Percentiles rank a stretch among this genome's conserved stretches.
Evolutionary conservation across 495 filamentous ascomycete genomes (phyloP).

Genomic region (Massariosphaeria phaeospora): DNA sequence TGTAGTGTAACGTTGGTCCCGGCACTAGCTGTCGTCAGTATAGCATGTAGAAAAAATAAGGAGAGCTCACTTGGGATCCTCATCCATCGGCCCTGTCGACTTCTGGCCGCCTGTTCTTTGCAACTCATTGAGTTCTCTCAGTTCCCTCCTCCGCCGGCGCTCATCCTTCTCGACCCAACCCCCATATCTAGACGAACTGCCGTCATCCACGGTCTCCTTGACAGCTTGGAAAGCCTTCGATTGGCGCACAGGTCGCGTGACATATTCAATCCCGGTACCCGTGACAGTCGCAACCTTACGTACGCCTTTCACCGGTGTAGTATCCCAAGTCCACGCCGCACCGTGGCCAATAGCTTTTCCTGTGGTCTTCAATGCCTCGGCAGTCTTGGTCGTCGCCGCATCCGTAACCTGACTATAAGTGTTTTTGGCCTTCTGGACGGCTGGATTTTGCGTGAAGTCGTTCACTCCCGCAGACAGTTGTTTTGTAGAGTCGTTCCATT

Average conservation of each 20-base stretch:
- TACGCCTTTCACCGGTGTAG: slow-evolving; percentile 85
- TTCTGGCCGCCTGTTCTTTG: slow-evolving; percentile 44
- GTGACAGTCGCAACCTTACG: slow-evolving; percentile 77
- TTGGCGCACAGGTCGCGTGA: slow-evolving; percentile 85
- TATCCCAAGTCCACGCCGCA: slow-evolving; percentile 96
- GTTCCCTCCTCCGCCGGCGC: slow-evolving; percentile 67
- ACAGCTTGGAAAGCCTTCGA: slow-evolving; percentile 91
- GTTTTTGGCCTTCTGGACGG: slow-evolving; percentile 76
- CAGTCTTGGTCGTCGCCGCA: slow-evolving; percentile 65
- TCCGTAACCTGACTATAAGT: slow-evolving; percentile 81
- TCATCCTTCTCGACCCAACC: slow-evolving; percentile 97
- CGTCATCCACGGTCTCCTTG: slow-evolving; percentile 94
- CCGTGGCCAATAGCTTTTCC: slow-evolving; percentile 80
- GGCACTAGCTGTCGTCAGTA: slow-evolving; percentile 52
- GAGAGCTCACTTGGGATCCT: slow-evolving; percentile 78
- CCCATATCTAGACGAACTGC: slow-evolving; percentile 90
- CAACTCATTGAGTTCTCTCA: slow-evolving; percentile 62
- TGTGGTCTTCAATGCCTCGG: slow-evolving; percentile 74
- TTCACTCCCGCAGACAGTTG: slow-evolving; percentile 81
- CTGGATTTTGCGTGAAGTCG: slow-evolving; percentile 89
- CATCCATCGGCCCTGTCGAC: slow-evolving; percentile 57
- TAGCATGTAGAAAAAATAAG: not conserved
- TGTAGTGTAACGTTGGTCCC: slow-evolving; percentile 91
- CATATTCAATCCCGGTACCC: slow-evolving; percentile 82
- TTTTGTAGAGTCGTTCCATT: slow-evolving; percentile 98